Conservation (phyloP, 257 asterid genomes). For the Solanum commersonii region DNA sequence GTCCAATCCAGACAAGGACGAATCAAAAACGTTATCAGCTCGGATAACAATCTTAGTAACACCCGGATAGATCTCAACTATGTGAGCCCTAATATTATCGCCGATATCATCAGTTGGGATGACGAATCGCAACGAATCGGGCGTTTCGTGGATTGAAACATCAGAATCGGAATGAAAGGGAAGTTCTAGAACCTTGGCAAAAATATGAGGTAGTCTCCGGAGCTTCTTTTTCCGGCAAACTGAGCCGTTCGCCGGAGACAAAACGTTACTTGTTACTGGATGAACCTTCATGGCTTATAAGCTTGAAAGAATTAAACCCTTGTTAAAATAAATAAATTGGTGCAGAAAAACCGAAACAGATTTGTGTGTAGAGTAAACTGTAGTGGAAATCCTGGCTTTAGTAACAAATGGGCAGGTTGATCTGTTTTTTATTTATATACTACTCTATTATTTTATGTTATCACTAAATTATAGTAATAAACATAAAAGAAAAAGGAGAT, state of each 20-base stretch:
- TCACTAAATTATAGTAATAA: neutral
- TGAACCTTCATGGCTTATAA: constrained; percentile 55
- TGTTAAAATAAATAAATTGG: neutral
- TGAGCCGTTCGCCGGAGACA: constrained; percentile 13
- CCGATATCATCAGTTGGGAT: constrained; percentile 44
- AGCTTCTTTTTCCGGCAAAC: constrained; percentile 61
- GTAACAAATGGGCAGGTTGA: neutral
- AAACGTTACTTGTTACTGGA: constrained; percentile 41
- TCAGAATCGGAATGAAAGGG: constrained; percentile 71
- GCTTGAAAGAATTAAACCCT: neutral
- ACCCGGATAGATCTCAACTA: constrained; percentile 72
- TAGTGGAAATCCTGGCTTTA: neutral
- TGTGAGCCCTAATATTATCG: constrained; percentile 44
- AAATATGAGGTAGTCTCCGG: constrained; percentile 71
- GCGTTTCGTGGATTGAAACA: constrained; percentile 51
- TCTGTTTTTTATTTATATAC: neutral
- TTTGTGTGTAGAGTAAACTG: neutral
- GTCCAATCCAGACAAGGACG: constrained; percentile 44
- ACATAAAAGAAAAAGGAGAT: neutral
- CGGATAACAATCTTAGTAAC: constrained; percentile 57
- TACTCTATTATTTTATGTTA: neutral
- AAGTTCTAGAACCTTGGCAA: constrained; percentile 70
- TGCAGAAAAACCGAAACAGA: neutral
- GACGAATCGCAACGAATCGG: constrained; percentile 40
- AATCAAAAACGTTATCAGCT: constrained; percentile 28